Evolutionary conservation across 2,329 filamentous ascomycete genomes (phyloP).

Genomic region (Alternaria triticina): DNA sequence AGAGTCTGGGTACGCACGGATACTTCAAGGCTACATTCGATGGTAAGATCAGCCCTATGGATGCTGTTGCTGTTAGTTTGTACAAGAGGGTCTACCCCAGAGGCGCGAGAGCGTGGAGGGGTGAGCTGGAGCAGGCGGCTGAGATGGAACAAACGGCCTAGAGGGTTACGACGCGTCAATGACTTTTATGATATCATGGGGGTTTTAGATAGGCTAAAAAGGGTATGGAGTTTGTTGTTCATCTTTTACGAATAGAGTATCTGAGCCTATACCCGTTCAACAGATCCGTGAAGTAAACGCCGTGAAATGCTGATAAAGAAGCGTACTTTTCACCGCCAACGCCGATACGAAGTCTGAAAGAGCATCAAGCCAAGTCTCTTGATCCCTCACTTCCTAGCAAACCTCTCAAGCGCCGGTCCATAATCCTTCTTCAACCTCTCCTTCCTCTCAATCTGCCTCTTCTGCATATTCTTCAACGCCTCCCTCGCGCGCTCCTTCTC

Average conservation of each 20-base stretch:
- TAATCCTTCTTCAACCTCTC: constrained; percentile 70
- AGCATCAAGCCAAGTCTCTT: neutral
- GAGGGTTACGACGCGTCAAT: neutral
- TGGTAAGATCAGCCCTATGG: constrained; percentile 92
- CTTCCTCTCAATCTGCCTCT: constrained; percentile 34
- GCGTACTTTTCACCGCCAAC: neutral
- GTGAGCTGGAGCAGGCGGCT: constrained; percentile 9
- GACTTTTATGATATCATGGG: constrained; percentile 23
- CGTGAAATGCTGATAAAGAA: constrained; percentile 10
- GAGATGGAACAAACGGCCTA: neutral
- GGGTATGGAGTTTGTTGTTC: constrained; percentile 10
- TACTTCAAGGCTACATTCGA: constrained; percentile 99
- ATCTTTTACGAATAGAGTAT: too few species aligned
- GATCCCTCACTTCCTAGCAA: constrained; percentile 73
- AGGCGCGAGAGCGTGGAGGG: constrained; percentile 59
- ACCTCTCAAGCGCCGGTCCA: constrained; percentile 84
- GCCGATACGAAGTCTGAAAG: neutral
- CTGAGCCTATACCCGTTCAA: too few species aligned
- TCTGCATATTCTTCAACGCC: constrained; percentile 64
- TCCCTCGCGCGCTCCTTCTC: constrained; percentile 86
- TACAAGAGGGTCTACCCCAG: constrained; percentile 69
- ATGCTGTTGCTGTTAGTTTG: constrained; percentile 84
- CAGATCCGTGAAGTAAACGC: constrained; percentile 10
- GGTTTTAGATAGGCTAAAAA: constrained; percentile 28
- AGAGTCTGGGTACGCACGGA: constrained; percentile 93